Percentiles rank a stretch among this genome's conserved stretches.
Evolutionary conservation across 2,329 filamentous ascomycete genomes (phyloP).

Genomic region (Fusarium transvaalense): DNA sequence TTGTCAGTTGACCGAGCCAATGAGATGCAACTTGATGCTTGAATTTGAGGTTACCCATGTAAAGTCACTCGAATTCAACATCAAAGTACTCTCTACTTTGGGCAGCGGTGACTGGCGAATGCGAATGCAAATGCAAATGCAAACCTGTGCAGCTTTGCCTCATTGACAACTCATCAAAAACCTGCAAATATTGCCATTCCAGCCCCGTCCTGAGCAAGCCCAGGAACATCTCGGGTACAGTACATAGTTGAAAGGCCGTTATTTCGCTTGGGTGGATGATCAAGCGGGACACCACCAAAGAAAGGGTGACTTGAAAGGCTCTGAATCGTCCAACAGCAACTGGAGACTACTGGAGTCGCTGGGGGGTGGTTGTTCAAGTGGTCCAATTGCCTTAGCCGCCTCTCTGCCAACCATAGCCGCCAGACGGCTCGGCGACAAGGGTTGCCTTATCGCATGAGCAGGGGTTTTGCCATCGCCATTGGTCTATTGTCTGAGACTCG

Average conservation of each 20-base stretch:
- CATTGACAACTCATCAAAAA: constrained; percentile 48
- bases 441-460: constrained; percentile 45
- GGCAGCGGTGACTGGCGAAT: constrained; percentile 40
- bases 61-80: constrained; percentile 48
- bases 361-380: constrained; percentile 8
- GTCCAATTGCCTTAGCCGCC: constrained; percentile 45
- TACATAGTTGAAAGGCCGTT: constrained; percentile 25
- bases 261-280: constrained; percentile 27
- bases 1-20: constrained; percentile 41
- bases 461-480: constrained; percentile 52
- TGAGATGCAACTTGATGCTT: constrained; percentile 26
- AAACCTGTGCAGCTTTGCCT: constrained; percentile 42
- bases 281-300: constrained; percentile 21
- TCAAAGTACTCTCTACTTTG: constrained; percentile 50
- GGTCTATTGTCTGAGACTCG: constrained; percentile 47
- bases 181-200: constrained; percentile 36
- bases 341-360: constrained; percentile 33
- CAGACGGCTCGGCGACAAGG: constrained; percentile 49
- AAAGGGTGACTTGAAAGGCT: constrained; percentile 16
- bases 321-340: constrained; percentile 17
- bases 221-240: constrained; percentile 1
- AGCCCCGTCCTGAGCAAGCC: constrained; percentile 41
- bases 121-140: constrained; percentile 26
- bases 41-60: constrained; percentile 37
- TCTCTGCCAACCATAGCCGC: constrained; percentile 53